Conservation (phyloP, 768 basidiomycete genomes). For the Serendipita sp. region DNA sequence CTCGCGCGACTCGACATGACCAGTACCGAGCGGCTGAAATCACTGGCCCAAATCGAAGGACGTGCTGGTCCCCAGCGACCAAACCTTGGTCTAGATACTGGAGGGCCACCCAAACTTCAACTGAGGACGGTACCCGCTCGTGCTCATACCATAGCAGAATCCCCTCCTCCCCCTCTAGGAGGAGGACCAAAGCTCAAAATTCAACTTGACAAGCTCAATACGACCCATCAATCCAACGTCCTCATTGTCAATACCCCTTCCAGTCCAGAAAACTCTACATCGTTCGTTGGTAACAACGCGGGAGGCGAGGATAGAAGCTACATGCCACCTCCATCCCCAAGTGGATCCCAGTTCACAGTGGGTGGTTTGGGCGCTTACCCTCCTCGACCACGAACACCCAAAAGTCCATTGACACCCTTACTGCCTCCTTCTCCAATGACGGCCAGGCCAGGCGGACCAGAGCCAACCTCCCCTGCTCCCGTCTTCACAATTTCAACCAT, state of each 20-base stretch:
- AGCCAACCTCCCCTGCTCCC: constrained; percentile 29
- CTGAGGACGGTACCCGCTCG: constrained; percentile 9
- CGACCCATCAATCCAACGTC: background rate
- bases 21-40: constrained; percentile 5
- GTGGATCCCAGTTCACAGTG: constrained; percentile 4
- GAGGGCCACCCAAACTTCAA: constrained; percentile 11
- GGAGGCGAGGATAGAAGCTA: constrained; percentile 11
- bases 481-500: constrained; percentile 78
- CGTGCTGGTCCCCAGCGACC: background rate
- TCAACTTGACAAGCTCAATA: constrained; percentile 8
- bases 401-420: constrained; percentile 23
- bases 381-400: constrained; percentile 26
- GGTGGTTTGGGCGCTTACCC: constrained; percentile 12
- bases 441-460: constrained; percentile 37
- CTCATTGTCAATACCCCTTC: constrained; percentile 5
- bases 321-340: constrained; percentile 20
- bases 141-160: constrained; percentile 8
- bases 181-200: constrained; percentile 7
- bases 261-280: constrained; percentile 3
- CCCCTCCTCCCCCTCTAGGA: constrained; percentile 2
- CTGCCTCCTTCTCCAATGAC: constrained; percentile 47
- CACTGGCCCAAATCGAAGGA: constrained; percentile 5
- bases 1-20: background rate
- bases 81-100: background rate
- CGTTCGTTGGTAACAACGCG: background rate